These are phyloP conservation scores for Cordyceps militaris DNA, from an alignment of 2,329 filamentous ascomycete genomes.

Conservation along the genomic window DNA sequence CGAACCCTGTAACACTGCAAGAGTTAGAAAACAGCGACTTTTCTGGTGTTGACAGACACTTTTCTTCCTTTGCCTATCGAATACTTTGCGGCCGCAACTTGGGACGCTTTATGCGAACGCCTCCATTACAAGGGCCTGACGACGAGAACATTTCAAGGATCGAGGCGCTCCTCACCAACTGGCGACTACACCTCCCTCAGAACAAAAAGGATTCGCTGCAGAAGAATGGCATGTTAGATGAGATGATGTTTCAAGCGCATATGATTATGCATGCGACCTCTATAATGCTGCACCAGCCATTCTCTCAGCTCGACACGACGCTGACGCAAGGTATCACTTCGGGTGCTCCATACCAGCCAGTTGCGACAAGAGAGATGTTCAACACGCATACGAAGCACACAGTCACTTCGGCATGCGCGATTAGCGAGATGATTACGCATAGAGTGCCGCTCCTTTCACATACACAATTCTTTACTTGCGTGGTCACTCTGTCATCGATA, in stretches of 20 bases:
- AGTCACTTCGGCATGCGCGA: conserved; percentile 68
- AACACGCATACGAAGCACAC: conserved; percentile 73
- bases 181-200: conserved; percentile 70
- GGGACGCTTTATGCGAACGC: conserved; percentile 61
- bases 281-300: conserved; percentile 73
- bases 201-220: conserved; percentile 64
- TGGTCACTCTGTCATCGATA: conserved; percentile 69
- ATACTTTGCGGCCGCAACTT: conserved; percentile 76
- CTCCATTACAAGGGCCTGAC: conserved; percentile 43
- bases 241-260: conserved; percentile 86
- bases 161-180: conserved; percentile 57
- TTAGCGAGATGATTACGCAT: conserved; percentile 68
- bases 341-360: conserved; percentile 54
- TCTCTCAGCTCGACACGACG: conserved; percentile 64
- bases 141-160: conserved; percentile 46
- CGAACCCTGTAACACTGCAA: conserved; percentile 55
- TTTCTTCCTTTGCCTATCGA: conserved; percentile 80
- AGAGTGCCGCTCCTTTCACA: conserved; percentile 66
- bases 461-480: conserved; percentile 78
- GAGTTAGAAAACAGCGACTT: conserved; percentile 76
- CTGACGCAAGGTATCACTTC: conserved; percentile 53
- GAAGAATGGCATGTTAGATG: conserved; percentile 66
- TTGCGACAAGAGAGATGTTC: conserved; percentile 43
- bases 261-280: conserved; percentile 64
- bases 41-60: conserved; percentile 58